Percentiles rank a stretch among this genome's conserved stretches.
Conservation (phyloP, 768 basidiomycete genomes). For the Mycena rebaudengoi region DNA sequence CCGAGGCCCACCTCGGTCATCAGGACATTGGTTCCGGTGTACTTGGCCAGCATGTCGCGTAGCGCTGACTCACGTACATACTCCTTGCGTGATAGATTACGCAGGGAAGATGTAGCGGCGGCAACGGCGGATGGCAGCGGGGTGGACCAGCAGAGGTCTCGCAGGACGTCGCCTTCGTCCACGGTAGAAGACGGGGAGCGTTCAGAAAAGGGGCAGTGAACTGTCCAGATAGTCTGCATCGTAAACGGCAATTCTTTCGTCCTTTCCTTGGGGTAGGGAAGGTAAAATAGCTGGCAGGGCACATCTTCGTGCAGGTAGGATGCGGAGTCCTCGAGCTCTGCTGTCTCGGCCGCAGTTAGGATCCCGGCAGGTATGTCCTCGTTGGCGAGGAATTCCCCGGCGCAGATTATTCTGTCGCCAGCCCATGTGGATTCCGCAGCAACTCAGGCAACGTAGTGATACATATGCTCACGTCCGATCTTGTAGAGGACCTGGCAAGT, state of each 20-base stretch:
- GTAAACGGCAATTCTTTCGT: too few species aligned
- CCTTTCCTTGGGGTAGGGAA: too few species aligned
- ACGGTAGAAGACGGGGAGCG: too few species aligned
- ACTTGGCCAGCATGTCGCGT: not conserved
- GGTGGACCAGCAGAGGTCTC: too few species aligned
- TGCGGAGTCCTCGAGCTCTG: not conserved
- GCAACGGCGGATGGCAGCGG: not conserved
- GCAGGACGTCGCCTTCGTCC: too few species aligned
- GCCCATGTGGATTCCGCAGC: constrained; percentile 22
- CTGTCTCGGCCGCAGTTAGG: not conserved
- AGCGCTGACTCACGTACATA: constrained; percentile 6
- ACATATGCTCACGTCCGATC: not conserved
- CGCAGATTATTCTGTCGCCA: constrained; percentile 31
- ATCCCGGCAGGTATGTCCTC: constrained; percentile 12
- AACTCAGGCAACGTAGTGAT: not conserved
- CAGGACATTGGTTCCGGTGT: not conserved
- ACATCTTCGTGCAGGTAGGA: not conserved
- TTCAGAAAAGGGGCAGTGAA: too few species aligned
- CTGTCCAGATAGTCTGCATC: too few species aligned
- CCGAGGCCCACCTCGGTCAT: not conserved
- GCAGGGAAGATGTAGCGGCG: constrained; percentile 1
- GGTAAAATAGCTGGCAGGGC: too few species aligned
- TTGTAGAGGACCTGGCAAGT: constrained; percentile 13
- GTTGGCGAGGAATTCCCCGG: constrained; percentile 20
- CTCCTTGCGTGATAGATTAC: constrained; percentile 12